A percentile compares a stretch with the other conserved stretches of the same genome.
phyloP scores from a whole-genome alignment of 2,329 filamentous ascomycete species.

The Claviceps monticola region DNA sequence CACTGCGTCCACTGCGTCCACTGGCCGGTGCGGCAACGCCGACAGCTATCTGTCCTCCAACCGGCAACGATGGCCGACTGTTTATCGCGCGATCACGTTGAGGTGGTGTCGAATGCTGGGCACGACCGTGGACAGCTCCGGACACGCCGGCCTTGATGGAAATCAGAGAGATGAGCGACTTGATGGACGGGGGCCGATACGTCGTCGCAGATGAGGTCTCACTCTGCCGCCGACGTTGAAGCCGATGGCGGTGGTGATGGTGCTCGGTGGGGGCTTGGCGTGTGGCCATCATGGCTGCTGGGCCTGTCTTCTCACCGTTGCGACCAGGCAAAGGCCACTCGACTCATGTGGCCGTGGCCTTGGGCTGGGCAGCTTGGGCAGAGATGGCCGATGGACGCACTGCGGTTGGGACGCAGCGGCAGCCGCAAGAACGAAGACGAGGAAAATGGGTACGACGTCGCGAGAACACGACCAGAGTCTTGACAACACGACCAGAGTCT shows the following conservation, averaged over 20 bases:
- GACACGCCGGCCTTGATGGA: not conserved
- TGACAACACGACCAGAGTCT: too few species aligned
- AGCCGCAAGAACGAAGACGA: not conserved
- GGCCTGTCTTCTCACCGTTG: not conserved
- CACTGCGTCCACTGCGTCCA: not conserved
- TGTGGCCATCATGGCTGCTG: not conserved
- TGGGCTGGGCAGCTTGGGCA: not conserved
- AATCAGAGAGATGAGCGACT: not conserved
- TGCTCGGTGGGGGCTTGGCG: not conserved
- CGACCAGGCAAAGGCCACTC: not conserved
- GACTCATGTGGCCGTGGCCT: not conserved
- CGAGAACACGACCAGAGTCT: too few species aligned
- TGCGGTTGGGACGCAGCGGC: not conserved
- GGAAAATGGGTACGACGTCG: too few species aligned
- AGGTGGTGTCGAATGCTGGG: not conserved
- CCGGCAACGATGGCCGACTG: conserved; percentile 8
- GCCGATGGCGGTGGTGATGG: not conserved
- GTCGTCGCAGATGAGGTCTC: not conserved
- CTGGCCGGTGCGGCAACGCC: not conserved
- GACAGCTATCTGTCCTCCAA: too few species aligned
- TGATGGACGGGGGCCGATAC: not conserved
- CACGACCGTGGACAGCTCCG: not conserved
- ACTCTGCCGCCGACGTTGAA: not conserved
- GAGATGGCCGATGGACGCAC: not conserved
- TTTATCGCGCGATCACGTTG: conserved; percentile 16